These are phyloP conservation scores for Casaregolazyma suthepensis DNA, from an alignment of 1,139 yeast genomes.

Conservation along the genomic window DNA sequence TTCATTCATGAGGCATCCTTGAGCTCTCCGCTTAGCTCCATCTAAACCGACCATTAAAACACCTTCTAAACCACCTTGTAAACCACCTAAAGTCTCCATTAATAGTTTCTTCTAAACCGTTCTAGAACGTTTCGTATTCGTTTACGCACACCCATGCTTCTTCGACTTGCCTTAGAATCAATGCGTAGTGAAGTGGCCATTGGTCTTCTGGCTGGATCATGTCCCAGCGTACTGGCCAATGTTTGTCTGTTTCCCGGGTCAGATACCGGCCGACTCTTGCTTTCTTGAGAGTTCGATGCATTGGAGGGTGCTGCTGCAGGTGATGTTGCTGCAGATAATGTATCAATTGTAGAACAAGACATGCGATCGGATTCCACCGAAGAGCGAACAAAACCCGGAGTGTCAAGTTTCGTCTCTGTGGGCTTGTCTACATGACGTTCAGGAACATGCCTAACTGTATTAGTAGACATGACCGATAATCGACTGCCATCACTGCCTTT, in stretches of 20 bases:
- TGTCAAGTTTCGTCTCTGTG: not conserved
- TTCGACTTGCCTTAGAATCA: not conserved
- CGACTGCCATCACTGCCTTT: not conserved
- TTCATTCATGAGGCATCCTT: not conserved
- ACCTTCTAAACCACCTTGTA: not conserved
- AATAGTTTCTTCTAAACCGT: not conserved
- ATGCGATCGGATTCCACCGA: slow-evolving; percentile 6
- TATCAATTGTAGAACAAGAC: slow-evolving; percentile 5
- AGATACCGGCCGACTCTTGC: not conserved
- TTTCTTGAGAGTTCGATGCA: slow-evolving; percentile 1
- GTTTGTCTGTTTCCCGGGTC: not conserved
- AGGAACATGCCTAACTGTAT: not conserved
- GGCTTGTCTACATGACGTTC: not conserved
- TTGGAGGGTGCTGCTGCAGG: slow-evolving; percentile 2
- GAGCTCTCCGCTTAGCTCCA: not conserved
- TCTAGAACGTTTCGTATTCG: not conserved
- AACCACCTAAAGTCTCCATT: not conserved
- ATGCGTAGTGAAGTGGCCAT: not conserved
- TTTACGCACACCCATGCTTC: not conserved
- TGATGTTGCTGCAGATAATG: slow-evolving; percentile 1
- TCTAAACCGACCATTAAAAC: not conserved
- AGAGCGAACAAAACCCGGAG: slow-evolving; percentile 6
- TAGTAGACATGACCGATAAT: slow-evolving; percentile 3
- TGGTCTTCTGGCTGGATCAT: not conserved
- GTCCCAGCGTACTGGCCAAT: not conserved